phyloP scores from a whole-genome alignment of 768 basidiomycete genomes.

The Favolaschia claudopus region DNA sequence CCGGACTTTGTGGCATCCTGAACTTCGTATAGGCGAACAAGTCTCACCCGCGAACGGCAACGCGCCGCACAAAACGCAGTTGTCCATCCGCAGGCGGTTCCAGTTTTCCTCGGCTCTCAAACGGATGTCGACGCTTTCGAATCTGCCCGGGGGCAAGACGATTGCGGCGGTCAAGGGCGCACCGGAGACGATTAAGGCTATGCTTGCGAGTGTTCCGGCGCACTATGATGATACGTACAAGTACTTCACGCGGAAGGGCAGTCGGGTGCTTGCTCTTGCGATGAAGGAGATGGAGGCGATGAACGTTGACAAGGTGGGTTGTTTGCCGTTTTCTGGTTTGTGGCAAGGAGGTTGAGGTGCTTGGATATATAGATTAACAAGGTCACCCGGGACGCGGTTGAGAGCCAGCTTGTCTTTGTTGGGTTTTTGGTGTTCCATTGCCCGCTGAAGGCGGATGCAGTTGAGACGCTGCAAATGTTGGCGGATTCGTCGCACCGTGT shows the following conservation, averaged over 20 bases:
- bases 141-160: slow-evolving; percentile 65
- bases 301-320: slow-evolving; percentile 72
- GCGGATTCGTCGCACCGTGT: slow-evolving; percentile 96
- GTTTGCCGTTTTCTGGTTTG: background rate
- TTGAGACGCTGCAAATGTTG: slow-evolving; percentile 91
- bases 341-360: no score
- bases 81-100: slow-evolving; percentile 89
- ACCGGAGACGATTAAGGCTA: slow-evolving; percentile 92
- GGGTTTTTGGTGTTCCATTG: slow-evolving; percentile 99
- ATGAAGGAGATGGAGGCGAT: slow-evolving; percentile 83
- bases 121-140: slow-evolving; percentile 92
- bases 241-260: slow-evolving; percentile 91
- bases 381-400: slow-evolving; percentile 81
- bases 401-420: slow-evolving; percentile 81
- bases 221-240: slow-evolving; percentile 96
- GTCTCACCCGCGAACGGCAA: slow-evolving; percentile 65
- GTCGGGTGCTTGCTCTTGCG: slow-evolving; percentile 91
- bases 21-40: slow-evolving; percentile 69
- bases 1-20: no score
- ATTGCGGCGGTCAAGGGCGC: slow-evolving; percentile 92
- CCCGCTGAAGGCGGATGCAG: slow-evolving; percentile 92
- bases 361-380: slow-evolving; percentile 74
- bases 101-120: slow-evolving; percentile 98
- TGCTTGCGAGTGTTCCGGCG: slow-evolving; percentile 77
- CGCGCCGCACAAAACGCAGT: slow-evolving; percentile 62